A percentile compares a stretch with the other conserved stretches of the same genome.
Conservation (phyloP, 148 eudicot genomes). For the Chenopodium suecicum region DNA sequence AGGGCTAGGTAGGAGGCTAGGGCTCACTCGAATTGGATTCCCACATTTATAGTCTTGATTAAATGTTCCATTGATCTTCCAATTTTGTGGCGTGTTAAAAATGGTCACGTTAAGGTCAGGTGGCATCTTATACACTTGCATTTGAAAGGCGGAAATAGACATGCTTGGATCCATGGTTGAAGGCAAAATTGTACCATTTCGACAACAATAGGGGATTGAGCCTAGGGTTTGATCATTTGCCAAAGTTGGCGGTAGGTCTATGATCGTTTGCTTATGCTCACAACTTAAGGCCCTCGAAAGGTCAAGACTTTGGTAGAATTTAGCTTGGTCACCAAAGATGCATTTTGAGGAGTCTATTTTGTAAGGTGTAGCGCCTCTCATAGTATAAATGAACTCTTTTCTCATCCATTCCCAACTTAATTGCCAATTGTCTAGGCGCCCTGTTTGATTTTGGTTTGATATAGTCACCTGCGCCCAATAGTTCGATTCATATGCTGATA, state of each 20-base stretch:
- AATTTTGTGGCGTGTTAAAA: constrained; percentile 53
- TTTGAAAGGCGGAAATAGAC: constrained; percentile 45
- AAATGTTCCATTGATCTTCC: constrained; percentile 51
- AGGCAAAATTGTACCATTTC: constrained; percentile 52
- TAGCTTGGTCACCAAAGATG: constrained; percentile 50
- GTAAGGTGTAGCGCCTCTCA: constrained; percentile 60
- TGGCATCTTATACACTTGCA: constrained; percentile 72
- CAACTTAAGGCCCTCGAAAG: constrained; percentile 48
- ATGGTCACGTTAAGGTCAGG: constrained; percentile 47
- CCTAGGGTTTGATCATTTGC: constrained; percentile 45
- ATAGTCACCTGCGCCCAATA: constrained; percentile 66
- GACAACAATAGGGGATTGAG: constrained; percentile 48
- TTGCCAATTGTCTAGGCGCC: constrained; percentile 57
- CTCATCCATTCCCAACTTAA: constrained; percentile 66
- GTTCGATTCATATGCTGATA: constrained; percentile 32
- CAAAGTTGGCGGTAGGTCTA: constrained; percentile 43
- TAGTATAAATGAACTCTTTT: constrained; percentile 56
- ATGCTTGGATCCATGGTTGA: constrained; percentile 40
- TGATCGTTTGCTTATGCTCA: constrained; percentile 43
- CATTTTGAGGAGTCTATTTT: constrained; percentile 42
- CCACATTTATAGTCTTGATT: constrained; percentile 49
- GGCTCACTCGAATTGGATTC: constrained; percentile 47
- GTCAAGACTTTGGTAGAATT: constrained; percentile 35
- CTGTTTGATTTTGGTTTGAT: constrained; percentile 42
- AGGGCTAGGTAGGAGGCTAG: constrained; percentile 35